Percentiles rank a stretch among this genome's conserved stretches.
Evolutionary conservation across 768 basidiomycete genomes (phyloP).

Genomic region (Rhizopogon rudus): DNA sequence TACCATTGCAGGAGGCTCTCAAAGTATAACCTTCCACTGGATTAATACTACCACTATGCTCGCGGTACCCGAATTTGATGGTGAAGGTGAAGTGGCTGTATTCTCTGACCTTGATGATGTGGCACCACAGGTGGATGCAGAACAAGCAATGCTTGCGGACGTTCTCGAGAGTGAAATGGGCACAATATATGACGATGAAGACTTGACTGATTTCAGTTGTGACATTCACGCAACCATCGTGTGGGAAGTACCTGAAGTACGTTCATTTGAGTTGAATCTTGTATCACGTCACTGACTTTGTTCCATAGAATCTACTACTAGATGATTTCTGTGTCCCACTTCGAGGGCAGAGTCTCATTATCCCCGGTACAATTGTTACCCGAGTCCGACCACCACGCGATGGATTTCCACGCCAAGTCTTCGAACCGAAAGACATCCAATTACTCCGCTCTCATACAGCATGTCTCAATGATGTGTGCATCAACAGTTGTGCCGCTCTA

Average conservation of each 20-base stretch:
- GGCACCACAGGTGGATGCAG: not conserved
- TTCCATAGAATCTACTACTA: not conserved
- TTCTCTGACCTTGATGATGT: not conserved
- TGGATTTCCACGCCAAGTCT: not conserved
- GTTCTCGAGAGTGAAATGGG: not conserved
- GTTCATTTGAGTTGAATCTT: not conserved
- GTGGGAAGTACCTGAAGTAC: not conserved
- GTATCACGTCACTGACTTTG: not conserved
- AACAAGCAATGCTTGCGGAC: not conserved
- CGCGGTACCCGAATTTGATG: not conserved
- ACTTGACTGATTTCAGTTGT: not conserved
- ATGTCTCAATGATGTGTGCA: conserved; percentile 7
- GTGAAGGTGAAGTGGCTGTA: not conserved
- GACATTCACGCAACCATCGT: not conserved
- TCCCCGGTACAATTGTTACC: not conserved
- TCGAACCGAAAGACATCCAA: conserved; percentile 5
- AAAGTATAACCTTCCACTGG: too few relatives aligned
- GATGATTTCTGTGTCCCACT: not conserved
- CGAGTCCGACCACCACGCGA: not conserved
- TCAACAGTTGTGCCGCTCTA: conserved; percentile 10
- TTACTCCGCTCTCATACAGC: conserved; percentile 4
- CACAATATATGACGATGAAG: not conserved
- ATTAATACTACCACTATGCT: not conserved
- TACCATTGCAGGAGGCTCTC: not conserved
- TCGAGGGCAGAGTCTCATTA: not conserved